Evolutionary conservation across 1,139 yeast species (phyloP).

Genomic region (Debaryomycetaceae sp.): DNA sequence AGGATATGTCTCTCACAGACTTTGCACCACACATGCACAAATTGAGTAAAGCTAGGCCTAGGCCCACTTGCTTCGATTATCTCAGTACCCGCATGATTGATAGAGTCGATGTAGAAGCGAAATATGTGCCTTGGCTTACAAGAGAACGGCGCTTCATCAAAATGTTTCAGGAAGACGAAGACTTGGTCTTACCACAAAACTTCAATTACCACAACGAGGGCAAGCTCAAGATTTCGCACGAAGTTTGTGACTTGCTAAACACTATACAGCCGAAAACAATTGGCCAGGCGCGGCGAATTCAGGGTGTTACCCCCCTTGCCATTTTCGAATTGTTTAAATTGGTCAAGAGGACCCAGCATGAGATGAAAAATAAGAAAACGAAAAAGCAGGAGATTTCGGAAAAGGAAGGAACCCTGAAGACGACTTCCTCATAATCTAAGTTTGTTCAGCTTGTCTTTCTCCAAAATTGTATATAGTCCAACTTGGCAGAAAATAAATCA

Average conservation of each 20-base stretch:
- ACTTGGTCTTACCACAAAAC: constrained; percentile 51
- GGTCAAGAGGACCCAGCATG: no score
- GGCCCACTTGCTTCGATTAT: constrained; percentile 10
- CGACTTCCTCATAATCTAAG: no score
- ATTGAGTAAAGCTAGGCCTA: constrained; percentile 8
- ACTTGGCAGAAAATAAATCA: no score
- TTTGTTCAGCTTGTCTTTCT: no score
- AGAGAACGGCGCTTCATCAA: constrained; percentile 61
- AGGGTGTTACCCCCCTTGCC: constrained; percentile 89
- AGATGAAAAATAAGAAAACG: no score
- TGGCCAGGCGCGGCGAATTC: constrained; percentile 90
- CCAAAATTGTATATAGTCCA: no score
- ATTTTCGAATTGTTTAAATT: constrained; percentile 53
- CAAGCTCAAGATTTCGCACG: constrained; percentile 49
- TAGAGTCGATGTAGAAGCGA: constrained; percentile 68
- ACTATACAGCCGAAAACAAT: constrained; percentile 76
- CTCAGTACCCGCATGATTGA: constrained; percentile 45
- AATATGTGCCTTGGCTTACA: constrained; percentile 69
- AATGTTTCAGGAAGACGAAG: constrained; percentile 80
- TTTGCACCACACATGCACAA: constrained; percentile 21
- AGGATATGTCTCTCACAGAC: constrained; percentile 19
- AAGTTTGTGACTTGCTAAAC: constrained; percentile 62
- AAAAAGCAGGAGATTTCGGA: no score
- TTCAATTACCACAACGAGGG: constrained; percentile 51
- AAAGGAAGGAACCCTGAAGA: no score